Evolutionary conservation across 352 stramenopile species (phyloP).

Genomic region (Globisporangium paddicum): DNA sequence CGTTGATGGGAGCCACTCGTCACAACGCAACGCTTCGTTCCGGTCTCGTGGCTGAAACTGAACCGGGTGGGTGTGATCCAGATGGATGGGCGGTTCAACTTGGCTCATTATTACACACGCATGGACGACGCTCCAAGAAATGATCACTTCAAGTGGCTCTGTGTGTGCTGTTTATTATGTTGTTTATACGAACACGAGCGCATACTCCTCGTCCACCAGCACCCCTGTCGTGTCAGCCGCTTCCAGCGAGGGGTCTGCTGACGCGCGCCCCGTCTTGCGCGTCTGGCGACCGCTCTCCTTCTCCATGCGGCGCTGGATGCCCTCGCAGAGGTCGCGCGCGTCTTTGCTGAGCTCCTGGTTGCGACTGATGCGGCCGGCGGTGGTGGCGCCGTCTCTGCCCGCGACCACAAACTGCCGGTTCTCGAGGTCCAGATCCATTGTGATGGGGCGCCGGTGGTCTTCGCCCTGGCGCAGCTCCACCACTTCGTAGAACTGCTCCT

Average conservation of each 20-base stretch:
- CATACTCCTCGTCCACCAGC: constrained; percentile 45
- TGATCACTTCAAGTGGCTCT: not conserved
- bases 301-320: constrained; percentile 39
- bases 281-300: constrained; percentile 18
- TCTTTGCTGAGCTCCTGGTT: constrained; percentile 58
- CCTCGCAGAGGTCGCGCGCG: constrained; percentile 44
- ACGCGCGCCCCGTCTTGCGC: constrained; percentile 3
- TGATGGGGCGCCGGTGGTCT: constrained; percentile 22
- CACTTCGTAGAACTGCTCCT: constrained; percentile 36
- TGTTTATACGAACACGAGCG: constrained; percentile 42
- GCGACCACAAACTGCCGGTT: constrained; percentile 31
- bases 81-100: too few species aligned
- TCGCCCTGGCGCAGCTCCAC: constrained; percentile 5
- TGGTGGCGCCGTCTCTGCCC: not conserved
- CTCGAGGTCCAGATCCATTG: constrained; percentile 45
- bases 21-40: constrained; percentile 1
- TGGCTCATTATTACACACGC: not conserved
- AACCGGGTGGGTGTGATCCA: not conserved
- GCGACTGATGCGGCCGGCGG: constrained; percentile 22
- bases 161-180: too few species aligned
- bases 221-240: constrained; percentile 6
- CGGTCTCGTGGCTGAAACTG: not conserved
- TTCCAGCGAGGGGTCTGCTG: not conserved
- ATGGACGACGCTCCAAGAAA: not conserved
- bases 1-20: not conserved